A percentile compares a stretch with the other conserved stretches of the same genome.
These are phyloP conservation scores for Tuctoria greenei DNA, from an alignment of 176 grass and related monocot species.

Conservation along the genomic window DNA sequence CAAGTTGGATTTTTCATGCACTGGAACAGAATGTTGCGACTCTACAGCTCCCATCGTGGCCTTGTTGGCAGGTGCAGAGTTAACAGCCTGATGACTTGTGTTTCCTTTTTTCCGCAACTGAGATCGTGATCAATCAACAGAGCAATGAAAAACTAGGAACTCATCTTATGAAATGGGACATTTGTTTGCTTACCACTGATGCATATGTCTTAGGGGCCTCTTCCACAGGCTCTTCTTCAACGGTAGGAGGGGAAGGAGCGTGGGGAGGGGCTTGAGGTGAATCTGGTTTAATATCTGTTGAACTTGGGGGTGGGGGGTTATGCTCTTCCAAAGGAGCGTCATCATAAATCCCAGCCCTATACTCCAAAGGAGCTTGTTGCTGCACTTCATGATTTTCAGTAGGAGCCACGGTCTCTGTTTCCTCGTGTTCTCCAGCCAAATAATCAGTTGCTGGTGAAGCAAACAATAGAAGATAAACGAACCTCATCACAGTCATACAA, in stretches of 20 bases:
- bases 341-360: slow-evolving; percentile 20
- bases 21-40: slow-evolving; percentile 25
- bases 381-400: slow-evolving; percentile 48
- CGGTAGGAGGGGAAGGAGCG: slow-evolving; percentile 11
- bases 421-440: slow-evolving; percentile 45
- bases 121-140: slow-evolving; percentile 6
- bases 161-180: neutral
- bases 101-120: slow-evolving; percentile 60
- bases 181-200: slow-evolving; percentile 53
- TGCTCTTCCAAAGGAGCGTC: slow-evolving; percentile 45
- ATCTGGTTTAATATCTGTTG: slow-evolving; percentile 35
- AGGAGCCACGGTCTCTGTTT: slow-evolving; percentile 29
- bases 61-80: slow-evolving; percentile 36
- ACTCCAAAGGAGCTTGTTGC: slow-evolving; percentile 48
- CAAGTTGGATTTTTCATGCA: slow-evolving; percentile 44
- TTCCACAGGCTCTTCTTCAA: slow-evolving; percentile 40
- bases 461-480: slow-evolving; percentile 25
- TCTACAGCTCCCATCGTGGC: slow-evolving; percentile 17
- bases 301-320: slow-evolving; percentile 20
- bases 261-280: slow-evolving; percentile 30
- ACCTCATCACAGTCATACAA: neutral
- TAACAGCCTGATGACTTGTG: slow-evolving; percentile 12
- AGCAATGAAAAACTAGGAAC: slow-evolving; percentile 21
- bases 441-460: slow-evolving; percentile 49
- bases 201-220: slow-evolving; percentile 65